Percentiles rank a stretch among this genome's conserved stretches.
Evolutionary conservation across 1,284 basidiomycete genomes (phyloP).

Genomic region (Flammula alnicola): DNA sequence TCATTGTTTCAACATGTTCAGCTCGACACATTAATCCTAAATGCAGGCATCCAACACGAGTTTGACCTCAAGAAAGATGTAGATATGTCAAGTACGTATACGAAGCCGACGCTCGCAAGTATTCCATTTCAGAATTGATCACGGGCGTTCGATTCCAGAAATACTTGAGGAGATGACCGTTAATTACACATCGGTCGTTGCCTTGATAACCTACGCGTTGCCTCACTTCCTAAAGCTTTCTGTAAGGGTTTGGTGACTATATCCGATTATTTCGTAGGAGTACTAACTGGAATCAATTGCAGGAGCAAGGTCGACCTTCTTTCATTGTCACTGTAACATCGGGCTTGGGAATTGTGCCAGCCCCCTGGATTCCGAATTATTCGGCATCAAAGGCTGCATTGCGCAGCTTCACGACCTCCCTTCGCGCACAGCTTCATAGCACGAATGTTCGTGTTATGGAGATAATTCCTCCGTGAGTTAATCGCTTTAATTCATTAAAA

Average conservation of each 20-base stretch:
- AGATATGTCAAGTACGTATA: conserved; percentile 48
- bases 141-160: conserved; percentile 35
- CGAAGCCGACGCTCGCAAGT: neutral
- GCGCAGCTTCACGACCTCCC: conserved; percentile 56
- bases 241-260: conserved; percentile 35
- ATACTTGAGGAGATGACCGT: conserved; percentile 54
- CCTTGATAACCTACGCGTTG: conserved; percentile 53
- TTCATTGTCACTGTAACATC: conserved; percentile 61
- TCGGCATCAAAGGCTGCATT: conserved; percentile 66
- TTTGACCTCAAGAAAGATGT: conserved; percentile 54
- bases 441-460: conserved; percentile 63
- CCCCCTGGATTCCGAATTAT: conserved; percentile 50
- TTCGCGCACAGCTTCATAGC: conserved; percentile 51
- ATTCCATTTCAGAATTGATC: neutral
- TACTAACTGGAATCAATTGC: conserved; percentile 1
- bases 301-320: conserved; percentile 46
- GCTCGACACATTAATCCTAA: conserved; percentile 53
- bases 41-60: conserved; percentile 59
- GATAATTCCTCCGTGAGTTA: conserved; percentile 63
- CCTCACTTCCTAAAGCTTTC: conserved; percentile 61
- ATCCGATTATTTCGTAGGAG: neutral
- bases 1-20: conserved; percentile 25
- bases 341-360: conserved; percentile 51
- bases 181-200: conserved; percentile 61
- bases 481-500: neutral